Evolutionary conservation across 768 basidiomycete genomes (phyloP), one percentile per base, ranked within the genome.

Genomic region (Suillus brevipes): DNA sequence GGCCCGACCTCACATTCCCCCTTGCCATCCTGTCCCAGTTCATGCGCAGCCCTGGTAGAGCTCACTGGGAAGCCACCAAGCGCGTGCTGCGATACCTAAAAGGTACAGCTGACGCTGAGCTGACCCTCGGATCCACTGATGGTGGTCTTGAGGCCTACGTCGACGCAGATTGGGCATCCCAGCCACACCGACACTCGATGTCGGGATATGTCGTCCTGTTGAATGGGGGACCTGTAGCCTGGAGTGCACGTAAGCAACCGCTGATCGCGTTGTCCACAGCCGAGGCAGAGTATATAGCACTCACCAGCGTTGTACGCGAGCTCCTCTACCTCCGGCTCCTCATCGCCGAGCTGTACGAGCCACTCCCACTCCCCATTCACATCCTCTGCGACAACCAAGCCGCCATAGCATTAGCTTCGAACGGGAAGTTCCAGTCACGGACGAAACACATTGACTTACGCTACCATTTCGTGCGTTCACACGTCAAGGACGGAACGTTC

Each of bases 371-470:
- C 1, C 60, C 75, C 2, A 56, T 8, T 3, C 37, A 47, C 16
- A 10, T 68, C 10, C 50, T 68, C 49, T 53, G 55, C 10, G 71
- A 78, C 67, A 78, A 77, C 42, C 69, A 75, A 52, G 70, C 67
- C 5, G 73, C 78, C 0, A 75, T 80, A 50, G 65, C 73, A 1
- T 64, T 80, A 20, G 60, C 74, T 0, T 67, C 72, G 18, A 72
- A 78, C 42, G 66, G 69, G 6, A 65, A 73, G 37, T 74, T 74
- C 65, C 75, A 79, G 47, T 50, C 70, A 2, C 69, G 74, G n/a
- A 76, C 77, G 18, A 79, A 79, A 59, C 80, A 81, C 67, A 77
- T 82, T 58, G 73, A 77, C 62, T 31, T 31, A 31, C 31, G 31
- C 3, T 31, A 31, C 31, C 31, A 31, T 31, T 31, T 31, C 31